Conservation (phyloP, 768 basidiomycete genomes). For the Auricularia sp. region DNA sequence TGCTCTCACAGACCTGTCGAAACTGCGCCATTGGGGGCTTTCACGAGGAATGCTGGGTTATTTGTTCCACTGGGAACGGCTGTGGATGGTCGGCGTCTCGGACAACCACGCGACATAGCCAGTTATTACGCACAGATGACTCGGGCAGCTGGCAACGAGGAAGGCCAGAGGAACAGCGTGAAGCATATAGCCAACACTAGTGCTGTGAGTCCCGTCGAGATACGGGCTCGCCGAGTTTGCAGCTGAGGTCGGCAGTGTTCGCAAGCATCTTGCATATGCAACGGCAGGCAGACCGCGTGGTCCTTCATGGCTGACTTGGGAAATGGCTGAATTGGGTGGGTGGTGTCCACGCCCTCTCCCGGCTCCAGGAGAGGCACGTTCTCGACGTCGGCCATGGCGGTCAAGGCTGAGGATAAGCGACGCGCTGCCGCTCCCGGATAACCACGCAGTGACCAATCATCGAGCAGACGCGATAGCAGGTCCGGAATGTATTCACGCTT, state of each 20-base stretch:
- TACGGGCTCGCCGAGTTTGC: background rate
- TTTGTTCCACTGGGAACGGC: conserved; percentile 12
- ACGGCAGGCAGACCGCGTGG: background rate
- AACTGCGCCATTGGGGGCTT: conserved; percentile 72
- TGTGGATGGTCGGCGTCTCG: background rate
- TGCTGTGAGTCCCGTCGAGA: background rate
- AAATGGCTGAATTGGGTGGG: background rate
- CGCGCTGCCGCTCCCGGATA: no score
- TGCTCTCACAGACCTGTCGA: conserved; percentile 29
- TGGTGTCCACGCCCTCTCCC: background rate
- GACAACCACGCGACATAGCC: no score
- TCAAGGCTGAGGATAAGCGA: no score
- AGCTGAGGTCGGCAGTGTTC: background rate
- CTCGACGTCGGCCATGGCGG: background rate
- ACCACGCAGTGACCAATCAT: no score
- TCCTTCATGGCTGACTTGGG: background rate
- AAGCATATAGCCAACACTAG: background rate
- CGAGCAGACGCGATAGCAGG: no score
- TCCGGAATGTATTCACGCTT: no score
- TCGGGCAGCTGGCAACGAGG: background rate
- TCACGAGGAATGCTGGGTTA: conserved; percentile 48
- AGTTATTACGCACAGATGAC: background rate
- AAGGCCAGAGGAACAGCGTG: background rate
- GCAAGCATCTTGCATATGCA: conserved; percentile 9
- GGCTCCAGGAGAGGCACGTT: background rate